Evolutionary conservation across 345 rosid genomes (phyloP).

Genomic region (Hibiscus tridactylites): DNA sequence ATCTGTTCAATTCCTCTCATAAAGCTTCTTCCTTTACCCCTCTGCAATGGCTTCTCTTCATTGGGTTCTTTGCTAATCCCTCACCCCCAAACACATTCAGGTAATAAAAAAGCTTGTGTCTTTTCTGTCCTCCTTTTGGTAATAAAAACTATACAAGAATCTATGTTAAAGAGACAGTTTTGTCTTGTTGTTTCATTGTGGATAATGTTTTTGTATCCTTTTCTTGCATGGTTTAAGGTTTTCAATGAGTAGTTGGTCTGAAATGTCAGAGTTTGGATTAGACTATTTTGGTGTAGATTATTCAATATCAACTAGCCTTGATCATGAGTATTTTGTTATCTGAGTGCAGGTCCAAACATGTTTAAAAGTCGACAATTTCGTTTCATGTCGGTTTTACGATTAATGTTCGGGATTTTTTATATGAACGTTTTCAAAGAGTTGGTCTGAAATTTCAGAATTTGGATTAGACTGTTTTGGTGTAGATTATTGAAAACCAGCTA

Average conservation of each 20-base stretch:
- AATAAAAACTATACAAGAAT: neutral
- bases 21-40: neutral
- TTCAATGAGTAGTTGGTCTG: neutral
- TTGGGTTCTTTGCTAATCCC: constrained; percentile 16
- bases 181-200: neutral
- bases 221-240: neutral
- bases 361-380: too few relatives aligned
- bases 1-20: neutral
- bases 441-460: too few relatives aligned
- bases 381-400: too few relatives aligned
- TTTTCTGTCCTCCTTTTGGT: too few relatives aligned
- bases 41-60: constrained; percentile 16
- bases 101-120: neutral
- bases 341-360: too few relatives aligned
- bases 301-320: neutral
- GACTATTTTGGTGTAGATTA: too few relatives aligned
- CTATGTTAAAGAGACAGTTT: neutral
- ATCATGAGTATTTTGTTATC: too few relatives aligned
- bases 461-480: too few relatives aligned
- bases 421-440: too few relatives aligned
- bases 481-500: too few relatives aligned
- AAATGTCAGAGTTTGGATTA: neutral
- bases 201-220: neutral
- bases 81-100: constrained; percentile 2
- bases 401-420: too few relatives aligned